These are phyloP conservation scores for Globisporangium perplexum DNA, from an alignment of 352 stramenopile species.

Conservation along the genomic window DNA sequence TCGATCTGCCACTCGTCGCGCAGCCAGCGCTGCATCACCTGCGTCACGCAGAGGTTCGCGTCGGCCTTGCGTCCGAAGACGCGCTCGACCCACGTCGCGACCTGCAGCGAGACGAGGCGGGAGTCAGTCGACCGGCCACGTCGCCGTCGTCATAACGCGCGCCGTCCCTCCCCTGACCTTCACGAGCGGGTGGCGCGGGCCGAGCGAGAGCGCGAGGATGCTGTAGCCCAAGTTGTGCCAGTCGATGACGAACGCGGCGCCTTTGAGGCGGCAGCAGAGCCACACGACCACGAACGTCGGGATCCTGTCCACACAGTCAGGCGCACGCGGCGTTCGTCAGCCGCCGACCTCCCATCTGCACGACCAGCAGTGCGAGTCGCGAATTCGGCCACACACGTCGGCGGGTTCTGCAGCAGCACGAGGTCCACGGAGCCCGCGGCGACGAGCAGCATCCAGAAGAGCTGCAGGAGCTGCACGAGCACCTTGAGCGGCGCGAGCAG, in stretches of 20 bases:
- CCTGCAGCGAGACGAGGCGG: slow-evolving; percentile 30
- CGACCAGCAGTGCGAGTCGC: too few species aligned
- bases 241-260: slow-evolving; percentile 95
- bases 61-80: slow-evolving; percentile 90
- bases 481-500: slow-evolving; percentile 85
- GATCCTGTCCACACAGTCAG: slow-evolving; percentile 65
- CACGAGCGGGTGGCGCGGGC: slow-evolving; percentile 52
- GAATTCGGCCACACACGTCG: slow-evolving; percentile 45
- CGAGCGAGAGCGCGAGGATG: slow-evolving; percentile 89
- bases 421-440: slow-evolving; percentile 79
- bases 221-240: slow-evolving; percentile 99
- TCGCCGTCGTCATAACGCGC: too few species aligned
- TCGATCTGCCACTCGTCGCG: slow-evolving; percentile 86
- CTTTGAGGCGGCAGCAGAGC: slow-evolving; percentile 62
- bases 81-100: slow-evolving; percentile 80
- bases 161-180: slow-evolving; percentile 55
- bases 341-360: too few species aligned
- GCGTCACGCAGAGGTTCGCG: slow-evolving; percentile 96
- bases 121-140: too few species aligned
- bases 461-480: slow-evolving; percentile 69
- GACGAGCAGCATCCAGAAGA: slow-evolving; percentile 79
- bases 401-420: slow-evolving; percentile 98
- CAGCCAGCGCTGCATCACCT: slow-evolving; percentile 95
- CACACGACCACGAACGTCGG: slow-evolving; percentile 93
- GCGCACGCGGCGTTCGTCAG: background rate